Evolutionary conservation across 306 rosid genomes (phyloP), one percentile per base, ranked within the genome.

Genomic region (Astragalus glycyphyllos): DNA sequence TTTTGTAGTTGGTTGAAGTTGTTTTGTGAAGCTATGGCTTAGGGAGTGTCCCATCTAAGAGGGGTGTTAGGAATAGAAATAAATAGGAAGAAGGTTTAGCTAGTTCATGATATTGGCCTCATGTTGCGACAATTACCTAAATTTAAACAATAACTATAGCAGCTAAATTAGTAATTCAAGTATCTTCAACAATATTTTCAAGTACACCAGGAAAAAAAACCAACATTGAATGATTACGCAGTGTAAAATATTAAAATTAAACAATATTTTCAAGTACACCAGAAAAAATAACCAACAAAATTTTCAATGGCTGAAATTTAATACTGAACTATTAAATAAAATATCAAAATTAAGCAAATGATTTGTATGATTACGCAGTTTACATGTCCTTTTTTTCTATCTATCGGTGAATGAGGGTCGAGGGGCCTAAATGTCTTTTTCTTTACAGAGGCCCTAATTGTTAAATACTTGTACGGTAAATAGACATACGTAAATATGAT

Each of bases 1-100:
- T 48, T 1, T n/a, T 48, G 0, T 4, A 47, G 26, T 69, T 15
- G 1, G 83, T 78, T 74, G 5, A 65, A 64, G 29, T 69, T 58
- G 71, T 82, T 82, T 42, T 73, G 11, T 1, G 1, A 77, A 46
- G 15, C 10, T 46, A 42, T 49, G 67, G 37, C 2, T 1, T 38
- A 13, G 2, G 34, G 6, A 61, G 17, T 42, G 7, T 49, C 11
- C 0, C 9, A 0, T 63, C 26, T 5, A 7, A 55, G 3, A 23
- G 6, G 53, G 8, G 26, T 48, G 31, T 51, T 64, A 69, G 63
- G 34, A 57, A 65, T 63, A 34, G 20, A 14, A 23, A 49, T 17
- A 60, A 58, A 11, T 11, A 17, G 26, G 8, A 62, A 31, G n/a
- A n/a, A n/a, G 1, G n/a, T n/a, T n/a, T n/a, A n/a, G n/a, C n/a